A percentile compares a stretch with the other conserved stretches of the same genome.
Evolutionary conservation across 2,329 filamentous ascomycete species (phyloP).

Genomic region (Aspergillus novoparasiticus): DNA sequence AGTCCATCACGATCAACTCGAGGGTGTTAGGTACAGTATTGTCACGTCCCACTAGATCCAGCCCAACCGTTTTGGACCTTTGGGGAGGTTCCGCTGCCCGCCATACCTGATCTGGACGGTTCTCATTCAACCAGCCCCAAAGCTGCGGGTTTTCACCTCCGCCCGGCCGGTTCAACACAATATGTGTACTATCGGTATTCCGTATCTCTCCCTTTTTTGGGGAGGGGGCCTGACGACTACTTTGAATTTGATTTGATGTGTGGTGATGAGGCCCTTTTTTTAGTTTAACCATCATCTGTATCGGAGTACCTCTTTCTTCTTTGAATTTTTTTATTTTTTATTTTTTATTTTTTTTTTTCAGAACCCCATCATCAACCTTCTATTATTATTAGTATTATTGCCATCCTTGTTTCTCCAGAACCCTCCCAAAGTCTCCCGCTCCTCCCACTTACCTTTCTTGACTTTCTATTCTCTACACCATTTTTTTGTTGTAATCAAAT

Average conservation of each 20-base stretch:
- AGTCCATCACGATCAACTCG: neutral
- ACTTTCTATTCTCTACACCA: constrained; percentile 10
- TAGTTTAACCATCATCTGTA: neutral
- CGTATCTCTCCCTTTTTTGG: neutral
- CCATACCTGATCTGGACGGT: constrained; percentile 38
- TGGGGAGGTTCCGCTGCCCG: constrained; percentile 32
- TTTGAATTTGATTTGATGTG: constrained; percentile 2
- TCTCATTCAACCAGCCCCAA: constrained; percentile 35
- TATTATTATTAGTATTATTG: neutral
- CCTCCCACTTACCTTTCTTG: constrained; percentile 4
- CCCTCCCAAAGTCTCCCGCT: constrained; percentile 1
- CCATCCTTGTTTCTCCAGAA: constrained; percentile 13
- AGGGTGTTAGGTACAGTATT: constrained; percentile 13
- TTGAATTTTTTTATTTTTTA: neutral
- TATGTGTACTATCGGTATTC: neutral
- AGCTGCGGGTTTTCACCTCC: constrained; percentile 20
- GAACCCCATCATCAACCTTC: neutral
- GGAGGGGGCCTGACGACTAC: neutral
- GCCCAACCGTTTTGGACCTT: constrained; percentile 41
- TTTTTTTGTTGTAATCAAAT: constrained; percentile 15
- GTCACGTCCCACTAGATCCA: constrained; percentile 23
- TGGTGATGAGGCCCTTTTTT: neutral
- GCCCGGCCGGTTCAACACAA: constrained; percentile 30
- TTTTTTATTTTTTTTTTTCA: neutral
- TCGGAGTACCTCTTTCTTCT: neutral